Percentiles rank a stretch among this genome's conserved stretches.
phyloP scores from a whole-genome alignment of 2,329 filamentous ascomycete species.

The Cylindrodendrum hubeiense region DNA sequence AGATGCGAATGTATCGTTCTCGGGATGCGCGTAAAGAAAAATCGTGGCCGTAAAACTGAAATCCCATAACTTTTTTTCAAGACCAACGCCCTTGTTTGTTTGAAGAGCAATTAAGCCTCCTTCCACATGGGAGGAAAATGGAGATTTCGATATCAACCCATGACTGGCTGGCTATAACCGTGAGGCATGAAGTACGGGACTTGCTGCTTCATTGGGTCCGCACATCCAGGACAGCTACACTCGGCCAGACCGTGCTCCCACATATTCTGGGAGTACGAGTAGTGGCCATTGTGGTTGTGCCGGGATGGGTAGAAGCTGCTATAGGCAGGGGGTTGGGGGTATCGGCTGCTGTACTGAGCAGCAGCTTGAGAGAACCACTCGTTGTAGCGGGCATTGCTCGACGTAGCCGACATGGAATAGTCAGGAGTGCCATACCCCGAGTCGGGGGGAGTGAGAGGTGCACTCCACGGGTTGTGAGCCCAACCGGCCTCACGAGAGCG shows the following conservation, averaged over 20 bases:
- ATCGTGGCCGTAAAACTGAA: constrained; percentile 50
- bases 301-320: constrained; percentile 57
- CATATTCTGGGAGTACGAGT: constrained; percentile 58
- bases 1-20: constrained; percentile 51
- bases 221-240: constrained; percentile 63
- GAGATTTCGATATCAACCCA: constrained; percentile 57
- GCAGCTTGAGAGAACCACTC: constrained; percentile 67
- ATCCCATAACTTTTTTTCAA: constrained; percentile 44
- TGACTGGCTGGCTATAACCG: constrained; percentile 66
- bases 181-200: constrained; percentile 62
- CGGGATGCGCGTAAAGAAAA: constrained; percentile 47
- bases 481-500: constrained; percentile 60
- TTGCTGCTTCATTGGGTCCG: constrained; percentile 60
- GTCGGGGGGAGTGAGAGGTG: constrained; percentile 69
- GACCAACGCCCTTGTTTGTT: constrained; percentile 32
- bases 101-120: constrained; percentile 36
- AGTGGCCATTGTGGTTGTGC: constrained; percentile 58
- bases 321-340: constrained; percentile 57
- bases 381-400: constrained; percentile 67
- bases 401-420: constrained; percentile 67
- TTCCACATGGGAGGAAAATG: constrained; percentile 14
- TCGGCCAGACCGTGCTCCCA: constrained; percentile 66
- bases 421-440: constrained; percentile 73
- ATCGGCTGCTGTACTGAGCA: constrained; percentile 58
- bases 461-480: constrained; percentile 59